Conservation (phyloP, 2,329 filamentous ascomycete species). For the Epichloe amarillans region DNA sequence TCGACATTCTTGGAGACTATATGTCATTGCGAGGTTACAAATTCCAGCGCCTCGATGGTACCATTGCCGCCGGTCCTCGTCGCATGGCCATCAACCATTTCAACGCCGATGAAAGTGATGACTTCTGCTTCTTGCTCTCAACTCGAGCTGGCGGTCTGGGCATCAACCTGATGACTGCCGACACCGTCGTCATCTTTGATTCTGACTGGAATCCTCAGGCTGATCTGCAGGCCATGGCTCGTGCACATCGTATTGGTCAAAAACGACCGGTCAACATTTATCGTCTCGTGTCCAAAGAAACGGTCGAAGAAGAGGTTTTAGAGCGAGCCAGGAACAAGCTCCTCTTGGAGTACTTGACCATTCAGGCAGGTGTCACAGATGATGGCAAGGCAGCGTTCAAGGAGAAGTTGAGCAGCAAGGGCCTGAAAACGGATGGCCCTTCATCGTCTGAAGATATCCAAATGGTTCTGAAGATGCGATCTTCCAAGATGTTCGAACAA, state of each 20-base stretch:
- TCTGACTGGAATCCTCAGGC: slow-evolving; percentile 99
- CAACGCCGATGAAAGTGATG: slow-evolving; percentile 88
- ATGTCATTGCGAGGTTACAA: slow-evolving; percentile 85
- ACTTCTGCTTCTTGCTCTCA: slow-evolving; percentile 92
- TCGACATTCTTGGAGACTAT: slow-evolving; percentile 92
- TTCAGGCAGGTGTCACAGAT: slow-evolving; percentile 91
- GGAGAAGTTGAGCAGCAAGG: slow-evolving; percentile 67
- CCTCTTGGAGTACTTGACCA: slow-evolving; percentile 92
- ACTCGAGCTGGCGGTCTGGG: slow-evolving; percentile 94
- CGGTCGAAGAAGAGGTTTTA: slow-evolving; percentile 93
- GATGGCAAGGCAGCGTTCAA: slow-evolving; percentile 72
- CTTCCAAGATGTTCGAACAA: slow-evolving; percentile 99
- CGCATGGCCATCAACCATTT: slow-evolving; percentile 96
- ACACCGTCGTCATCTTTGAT: slow-evolving; percentile 95
- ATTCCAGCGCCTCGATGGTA: slow-evolving; percentile 90
- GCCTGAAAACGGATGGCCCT: slow-evolving; percentile 61
- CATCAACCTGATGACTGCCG: slow-evolving; percentile 97
- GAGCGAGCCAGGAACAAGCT: slow-evolving; percentile 96
- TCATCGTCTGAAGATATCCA: slow-evolving; percentile 91
- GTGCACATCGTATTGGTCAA: slow-evolving; percentile 94
- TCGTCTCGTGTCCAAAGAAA: slow-evolving; percentile 92
- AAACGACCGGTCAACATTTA: slow-evolving; percentile 95
- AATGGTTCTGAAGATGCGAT: slow-evolving; percentile 88
- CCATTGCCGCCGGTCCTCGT: slow-evolving; percentile 75
- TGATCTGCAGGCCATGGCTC: slow-evolving; percentile 95